A percentile compares a stretch with the other conserved stretches of the same genome.
These are phyloP conservation scores for Cladosporium oxysporum DNA, from an alignment of 2,329 filamentous ascomycete genomes.

Conservation along the genomic window DNA sequence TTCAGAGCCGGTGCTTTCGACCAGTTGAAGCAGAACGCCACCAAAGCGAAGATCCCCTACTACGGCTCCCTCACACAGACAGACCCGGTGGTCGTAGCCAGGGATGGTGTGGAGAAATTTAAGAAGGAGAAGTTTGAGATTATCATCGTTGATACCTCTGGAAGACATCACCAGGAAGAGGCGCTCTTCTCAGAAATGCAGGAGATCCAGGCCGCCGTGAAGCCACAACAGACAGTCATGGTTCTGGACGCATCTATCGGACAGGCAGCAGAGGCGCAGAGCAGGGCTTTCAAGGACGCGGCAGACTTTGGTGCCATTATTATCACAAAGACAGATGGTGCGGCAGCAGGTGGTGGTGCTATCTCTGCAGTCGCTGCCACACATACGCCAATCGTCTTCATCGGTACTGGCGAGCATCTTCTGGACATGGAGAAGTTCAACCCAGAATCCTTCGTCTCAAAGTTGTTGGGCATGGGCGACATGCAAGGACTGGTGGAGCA, in stretches of 20 bases:
- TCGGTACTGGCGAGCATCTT: conserved; percentile 97
- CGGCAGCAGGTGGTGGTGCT: conserved; percentile 91
- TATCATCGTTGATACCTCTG: conserved; percentile 97
- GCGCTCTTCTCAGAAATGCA: conserved; percentile 97
- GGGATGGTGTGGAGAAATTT: conserved; percentile 97
- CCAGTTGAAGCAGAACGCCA: conserved; percentile 97
- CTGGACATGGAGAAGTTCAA: conserved; percentile 91
- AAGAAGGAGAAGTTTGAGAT: conserved; percentile 98
- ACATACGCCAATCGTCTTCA: conserved; percentile 94
- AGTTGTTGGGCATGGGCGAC: conserved; percentile 94
- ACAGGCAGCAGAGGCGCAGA: conserved; percentile 91
- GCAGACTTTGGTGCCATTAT: conserved; percentile 98
- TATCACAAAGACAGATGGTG: conserved; percentile 97
- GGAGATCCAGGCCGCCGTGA: conserved; percentile 88
- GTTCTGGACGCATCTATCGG: conserved; percentile 95
- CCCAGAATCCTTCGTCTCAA: conserved; percentile 89
- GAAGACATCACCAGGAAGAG: conserved; percentile 90
- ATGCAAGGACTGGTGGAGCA: conserved; percentile 95
- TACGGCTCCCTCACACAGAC: conserved; percentile 96
- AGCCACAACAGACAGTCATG: conserved; percentile 96
- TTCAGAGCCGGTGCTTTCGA: conserved; percentile 98
- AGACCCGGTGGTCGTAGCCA: conserved; percentile 87
- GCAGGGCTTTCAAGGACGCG: conserved; percentile 94
- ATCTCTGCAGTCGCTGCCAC: conserved; percentile 97
- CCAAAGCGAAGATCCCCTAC: conserved; percentile 98